phyloP scores from a whole-genome alignment of 129 eudicot genomes.

The Silybum marianum region DNA sequence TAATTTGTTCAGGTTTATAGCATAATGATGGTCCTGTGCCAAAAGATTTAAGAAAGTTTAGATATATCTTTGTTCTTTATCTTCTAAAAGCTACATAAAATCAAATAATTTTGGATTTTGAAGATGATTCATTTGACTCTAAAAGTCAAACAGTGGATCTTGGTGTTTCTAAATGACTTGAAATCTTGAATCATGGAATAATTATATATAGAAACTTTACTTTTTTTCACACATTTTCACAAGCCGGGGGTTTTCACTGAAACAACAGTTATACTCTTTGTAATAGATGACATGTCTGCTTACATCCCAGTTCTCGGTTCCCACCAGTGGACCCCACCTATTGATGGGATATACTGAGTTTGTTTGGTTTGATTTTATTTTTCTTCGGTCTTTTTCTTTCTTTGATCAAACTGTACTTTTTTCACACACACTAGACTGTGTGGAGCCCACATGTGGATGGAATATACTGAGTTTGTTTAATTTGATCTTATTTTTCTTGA shows the following conservation, averaged over 20 bases:
- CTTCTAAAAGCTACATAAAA: background rate
- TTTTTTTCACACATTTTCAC: too few relatives aligned
- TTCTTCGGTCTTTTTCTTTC: background rate
- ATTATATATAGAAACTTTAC: too few relatives aligned
- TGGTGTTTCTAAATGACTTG: background rate
- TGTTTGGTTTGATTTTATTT: background rate
- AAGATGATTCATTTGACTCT: background rate
- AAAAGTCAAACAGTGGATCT: background rate
- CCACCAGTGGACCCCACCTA: background rate
- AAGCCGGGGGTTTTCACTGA: too few relatives aligned
- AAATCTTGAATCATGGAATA: background rate
- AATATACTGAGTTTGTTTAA: background rate
- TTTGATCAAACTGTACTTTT: background rate
- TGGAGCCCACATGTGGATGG: background rate
- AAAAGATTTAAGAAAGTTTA: background rate
- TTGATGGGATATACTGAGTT: background rate
- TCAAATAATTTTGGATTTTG: background rate
- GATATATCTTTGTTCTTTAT: slow-evolving; percentile 1
- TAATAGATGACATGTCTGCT: too few relatives aligned
- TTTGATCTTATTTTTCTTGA: background rate
- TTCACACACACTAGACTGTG: too few relatives aligned
- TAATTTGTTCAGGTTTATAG: background rate
- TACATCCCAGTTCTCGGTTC: background rate
- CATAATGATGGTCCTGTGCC: background rate
- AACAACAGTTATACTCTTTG: background rate